Evolutionary conservation across 108 stramenopile genomes (phyloP).

Genomic region (Fistulifera pelliculosa): DNA sequence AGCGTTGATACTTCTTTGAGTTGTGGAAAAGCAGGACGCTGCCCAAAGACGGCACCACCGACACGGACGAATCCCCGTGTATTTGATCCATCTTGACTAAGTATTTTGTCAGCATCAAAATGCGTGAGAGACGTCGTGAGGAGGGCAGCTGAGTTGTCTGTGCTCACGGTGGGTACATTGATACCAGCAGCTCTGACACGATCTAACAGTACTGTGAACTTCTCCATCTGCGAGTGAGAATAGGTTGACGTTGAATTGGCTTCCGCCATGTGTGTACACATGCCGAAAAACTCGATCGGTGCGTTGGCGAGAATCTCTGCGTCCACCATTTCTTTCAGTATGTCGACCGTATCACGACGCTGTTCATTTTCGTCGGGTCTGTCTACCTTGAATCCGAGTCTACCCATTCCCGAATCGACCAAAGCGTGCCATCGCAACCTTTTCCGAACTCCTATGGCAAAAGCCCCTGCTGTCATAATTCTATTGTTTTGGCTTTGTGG

Average conservation of each 20-base stretch:
- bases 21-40: slow-evolving; percentile 50
- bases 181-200: slow-evolving; percentile 47
- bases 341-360: slow-evolving; percentile 37
- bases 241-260: slow-evolving; percentile 40
- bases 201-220: slow-evolving; percentile 42
- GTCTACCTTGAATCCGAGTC: slow-evolving; percentile 51
- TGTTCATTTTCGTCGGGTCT: slow-evolving; percentile 17
- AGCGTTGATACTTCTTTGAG: slow-evolving; percentile 47
- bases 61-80: slow-evolving; percentile 50
- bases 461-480: not conserved
- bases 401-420: slow-evolving; percentile 67
- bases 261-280: slow-evolving; percentile 82
- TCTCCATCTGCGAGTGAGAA: slow-evolving; percentile 47
- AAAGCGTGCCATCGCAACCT: slow-evolving; percentile 54
- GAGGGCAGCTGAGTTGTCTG: slow-evolving; percentile 57
- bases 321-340: slow-evolving; percentile 48
- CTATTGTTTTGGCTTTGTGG: slow-evolving; percentile 11
- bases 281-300: slow-evolving; percentile 61
- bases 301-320: slow-evolving; percentile 31
- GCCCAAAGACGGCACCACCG: slow-evolving; percentile 68
- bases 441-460: slow-evolving; percentile 17
- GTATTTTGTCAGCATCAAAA: slow-evolving; percentile 41
- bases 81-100: slow-evolving; percentile 32
- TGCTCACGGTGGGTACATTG: slow-evolving; percentile 37
- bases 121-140: slow-evolving; percentile 41